Conservation (phyloP, 208 protist genomes). For the Angomonas desouzai region DNA sequence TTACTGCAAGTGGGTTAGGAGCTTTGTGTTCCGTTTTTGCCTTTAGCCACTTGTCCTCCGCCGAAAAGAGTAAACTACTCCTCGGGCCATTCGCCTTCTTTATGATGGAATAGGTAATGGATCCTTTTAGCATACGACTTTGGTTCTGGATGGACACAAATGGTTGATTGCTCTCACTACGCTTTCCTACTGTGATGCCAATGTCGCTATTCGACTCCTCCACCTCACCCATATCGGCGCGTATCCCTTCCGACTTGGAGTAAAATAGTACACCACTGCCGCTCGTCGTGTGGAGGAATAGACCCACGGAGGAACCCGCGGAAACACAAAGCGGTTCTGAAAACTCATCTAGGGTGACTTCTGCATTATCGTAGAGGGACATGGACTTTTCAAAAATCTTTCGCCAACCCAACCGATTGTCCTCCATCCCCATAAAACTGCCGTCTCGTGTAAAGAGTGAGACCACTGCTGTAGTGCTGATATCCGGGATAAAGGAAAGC, state of each 20-base stretch:
- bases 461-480: slow-evolving; percentile 51
- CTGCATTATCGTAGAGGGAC: slow-evolving; percentile 44
- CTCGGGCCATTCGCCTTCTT: slow-evolving; percentile 44
- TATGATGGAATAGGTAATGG: slow-evolving; percentile 75
- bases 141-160: slow-evolving; percentile 73
- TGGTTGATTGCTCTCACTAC: slow-evolving; percentile 63
- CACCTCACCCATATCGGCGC: slow-evolving; percentile 56
- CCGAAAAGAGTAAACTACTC: slow-evolving; percentile 60
- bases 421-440: slow-evolving; percentile 72
- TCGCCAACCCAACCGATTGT: slow-evolving; percentile 36
- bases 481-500: slow-evolving; percentile 79
- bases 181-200: slow-evolving; percentile 86
- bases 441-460: slow-evolving; percentile 68
- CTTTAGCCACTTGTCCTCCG: slow-evolving; percentile 13
- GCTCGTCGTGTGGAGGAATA: slow-evolving; percentile 86
- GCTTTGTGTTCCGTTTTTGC: neutral
- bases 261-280: slow-evolving; percentile 79
- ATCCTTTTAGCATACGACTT: slow-evolving; percentile 71
- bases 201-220: slow-evolving; percentile 82
- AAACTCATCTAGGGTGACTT: slow-evolving; percentile 62
- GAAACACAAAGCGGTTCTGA: slow-evolving; percentile 56
- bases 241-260: slow-evolving; percentile 75
- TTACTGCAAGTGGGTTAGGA: neutral
- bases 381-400: slow-evolving; percentile 54
- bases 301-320: slow-evolving; percentile 46